A percentile compares a stretch with the other conserved stretches of the same genome.
Conservation (phyloP, 768 basidiomycete species). For the Roridomyces roridus region DNA sequence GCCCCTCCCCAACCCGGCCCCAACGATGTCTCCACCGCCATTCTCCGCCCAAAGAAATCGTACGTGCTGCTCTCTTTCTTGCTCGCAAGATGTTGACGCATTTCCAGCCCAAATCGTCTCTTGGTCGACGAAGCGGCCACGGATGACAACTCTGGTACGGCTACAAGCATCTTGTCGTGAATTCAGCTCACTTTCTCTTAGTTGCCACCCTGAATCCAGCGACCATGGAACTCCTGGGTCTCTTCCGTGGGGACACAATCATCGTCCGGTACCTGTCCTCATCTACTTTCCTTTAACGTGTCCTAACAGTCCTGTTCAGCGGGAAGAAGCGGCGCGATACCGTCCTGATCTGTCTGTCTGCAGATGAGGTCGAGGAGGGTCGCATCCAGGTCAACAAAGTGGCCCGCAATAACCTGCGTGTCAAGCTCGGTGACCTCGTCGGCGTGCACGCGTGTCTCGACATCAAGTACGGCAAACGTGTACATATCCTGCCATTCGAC, state of each 20-base stretch:
- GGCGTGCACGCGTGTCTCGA: slow-evolving; percentile 96
- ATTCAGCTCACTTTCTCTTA: slow-evolving; percentile 34
- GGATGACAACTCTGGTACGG: slow-evolving; percentile 94
- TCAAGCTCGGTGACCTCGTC: slow-evolving; percentile 96
- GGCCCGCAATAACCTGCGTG: slow-evolving; percentile 97
- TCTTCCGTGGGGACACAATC: slow-evolving; percentile 98
- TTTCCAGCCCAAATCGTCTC: slow-evolving; percentile 88
- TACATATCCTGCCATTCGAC: slow-evolving; percentile 96
- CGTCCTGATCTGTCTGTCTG: slow-evolving; percentile 94
- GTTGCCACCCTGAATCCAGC: slow-evolving; percentile 95
- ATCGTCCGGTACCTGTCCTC: slow-evolving; percentile 75
- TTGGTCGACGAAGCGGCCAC: slow-evolving; percentile 94
- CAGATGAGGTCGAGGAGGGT: slow-evolving; percentile 97
- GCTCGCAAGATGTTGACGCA: slow-evolving; percentile 25
- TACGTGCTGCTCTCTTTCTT: slow-evolving; percentile 48
- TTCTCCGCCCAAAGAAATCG: slow-evolving; percentile 98
- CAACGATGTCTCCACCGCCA: slow-evolving; percentile 93
- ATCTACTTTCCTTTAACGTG: not conserved
- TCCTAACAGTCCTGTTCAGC: slow-evolving; percentile 43
- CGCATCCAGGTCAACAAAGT: slow-evolving; percentile 99
- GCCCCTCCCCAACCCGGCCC: slow-evolving; percentile 83
- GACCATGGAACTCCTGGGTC: slow-evolving; percentile 92
- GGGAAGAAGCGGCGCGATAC: slow-evolving; percentile 99
- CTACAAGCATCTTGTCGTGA: not conserved
- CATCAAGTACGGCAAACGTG: slow-evolving; percentile 98